phyloP scores from a whole-genome alignment of 2,329 filamentous ascomycete species.

The Cladosporium cucumerinum region DNA sequence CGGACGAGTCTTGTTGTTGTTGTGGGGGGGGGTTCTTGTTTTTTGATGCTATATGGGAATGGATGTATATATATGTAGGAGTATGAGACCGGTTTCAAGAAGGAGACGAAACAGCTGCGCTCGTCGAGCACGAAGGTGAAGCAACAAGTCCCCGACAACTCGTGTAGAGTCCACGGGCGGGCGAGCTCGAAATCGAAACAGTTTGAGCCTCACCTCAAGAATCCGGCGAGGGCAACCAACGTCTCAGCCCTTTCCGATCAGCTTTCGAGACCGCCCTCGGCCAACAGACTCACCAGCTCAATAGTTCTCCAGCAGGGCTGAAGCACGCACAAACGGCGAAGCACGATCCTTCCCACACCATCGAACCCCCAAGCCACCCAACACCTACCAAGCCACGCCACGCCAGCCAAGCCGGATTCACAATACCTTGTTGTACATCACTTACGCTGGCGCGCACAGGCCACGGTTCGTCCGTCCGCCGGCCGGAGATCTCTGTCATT shows the following conservation, averaged over 20 bases:
- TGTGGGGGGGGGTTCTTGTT: too few species aligned
- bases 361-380: background rate
- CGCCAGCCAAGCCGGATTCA: background rate
- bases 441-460: background rate
- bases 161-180: too few species aligned
- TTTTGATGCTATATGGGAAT: too few species aligned
- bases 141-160: too few species aligned
- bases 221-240: background rate
- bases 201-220: background rate
- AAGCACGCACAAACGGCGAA: background rate
- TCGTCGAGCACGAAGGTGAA: too few species aligned
- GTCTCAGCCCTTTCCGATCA: background rate
- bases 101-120: too few species aligned
- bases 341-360: background rate
- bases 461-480: background rate
- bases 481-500: background rate
- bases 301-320: background rate
- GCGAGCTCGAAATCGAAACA: background rate
- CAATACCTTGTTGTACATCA: background rate
- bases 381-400: slow-evolving; percentile 1
- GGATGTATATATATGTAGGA: too few species aligned
- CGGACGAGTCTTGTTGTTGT: too few species aligned
- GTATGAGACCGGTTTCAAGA: too few species aligned
- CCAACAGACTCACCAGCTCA: background rate
- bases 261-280: background rate